Conservation (phyloP, 306 rosid species). For the Arachis hypogaea region DNA sequence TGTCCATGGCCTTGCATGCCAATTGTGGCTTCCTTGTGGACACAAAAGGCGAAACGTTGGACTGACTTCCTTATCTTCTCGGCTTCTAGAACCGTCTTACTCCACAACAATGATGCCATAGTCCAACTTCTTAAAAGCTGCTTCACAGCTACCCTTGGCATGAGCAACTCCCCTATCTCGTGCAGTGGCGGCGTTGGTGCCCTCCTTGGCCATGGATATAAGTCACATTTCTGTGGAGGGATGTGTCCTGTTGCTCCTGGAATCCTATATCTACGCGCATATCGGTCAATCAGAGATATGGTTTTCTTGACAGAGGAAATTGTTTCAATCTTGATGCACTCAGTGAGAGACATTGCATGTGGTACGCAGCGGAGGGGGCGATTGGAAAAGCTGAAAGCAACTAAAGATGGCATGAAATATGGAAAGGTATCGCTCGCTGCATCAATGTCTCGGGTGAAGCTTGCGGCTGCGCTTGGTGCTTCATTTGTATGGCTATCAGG, state of each 20-base stretch:
- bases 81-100: conserved; percentile 92
- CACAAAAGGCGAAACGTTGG: conserved; percentile 96
- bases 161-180: conserved; percentile 64
- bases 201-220: conserved; percentile 93
- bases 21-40: conserved; percentile 96
- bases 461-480: conserved; percentile 90
- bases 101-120: conserved; percentile 75
- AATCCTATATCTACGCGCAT: conserved; percentile 79
- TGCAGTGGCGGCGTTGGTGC: conserved; percentile 83
- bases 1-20: conserved; percentile 99
- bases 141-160: conserved; percentile 88
- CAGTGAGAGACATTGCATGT: conserved; percentile 73
- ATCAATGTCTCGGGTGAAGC: conserved; percentile 77
- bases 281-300: conserved; percentile 67
- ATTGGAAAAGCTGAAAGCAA: conserved; percentile 49
- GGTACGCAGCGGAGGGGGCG: conserved; percentile 54
- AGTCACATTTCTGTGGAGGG: conserved; percentile 74
- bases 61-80: conserved; percentile 87
- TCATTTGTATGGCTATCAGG: conserved; percentile 90
- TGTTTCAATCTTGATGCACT: conserved; percentile 75
- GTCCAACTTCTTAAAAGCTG: conserved; percentile 92
- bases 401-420: conserved; percentile 54
- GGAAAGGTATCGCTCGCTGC: conserved; percentile 73
- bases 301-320: conserved; percentile 77
- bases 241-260: conserved; percentile 94